A percentile compares a stretch with the other conserved stretches of the same genome.
Evolutionary conservation across 768 basidiomycete genomes (phyloP).

Genomic region (Kondoa malvinella): DNA sequence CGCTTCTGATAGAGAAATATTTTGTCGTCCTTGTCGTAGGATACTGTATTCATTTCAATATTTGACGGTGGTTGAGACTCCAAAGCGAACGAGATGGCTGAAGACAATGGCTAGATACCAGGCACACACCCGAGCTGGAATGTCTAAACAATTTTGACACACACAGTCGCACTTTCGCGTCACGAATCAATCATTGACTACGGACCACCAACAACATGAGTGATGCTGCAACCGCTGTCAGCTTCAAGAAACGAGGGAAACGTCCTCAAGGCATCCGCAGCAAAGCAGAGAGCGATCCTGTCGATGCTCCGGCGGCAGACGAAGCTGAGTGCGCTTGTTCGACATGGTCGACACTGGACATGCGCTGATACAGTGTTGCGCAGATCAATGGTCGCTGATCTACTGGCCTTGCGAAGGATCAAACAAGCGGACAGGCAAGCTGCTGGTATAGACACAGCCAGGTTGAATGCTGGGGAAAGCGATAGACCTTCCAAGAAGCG

Average conservation of each 20-base stretch:
- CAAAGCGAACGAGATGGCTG: no score
- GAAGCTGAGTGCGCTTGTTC: neutral
- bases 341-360: neutral
- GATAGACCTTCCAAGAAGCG: slow-evolving; percentile 47
- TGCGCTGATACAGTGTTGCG: neutral
- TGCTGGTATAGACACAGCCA: slow-evolving; percentile 63
- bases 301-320: neutral
- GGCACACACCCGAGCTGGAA: no score
- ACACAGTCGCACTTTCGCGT: no score
- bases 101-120: no score
- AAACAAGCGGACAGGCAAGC: slow-evolving; percentile 43
- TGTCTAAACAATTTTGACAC: no score
- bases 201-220: no score
- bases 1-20: no score
- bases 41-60: no score
- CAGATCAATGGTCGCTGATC: slow-evolving; percentile 45
- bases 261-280: neutral
- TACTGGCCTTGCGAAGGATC: slow-evolving; percentile 66
- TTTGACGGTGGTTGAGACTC: no score
- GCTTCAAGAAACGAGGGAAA: neutral
- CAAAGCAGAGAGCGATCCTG: neutral
- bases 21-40: no score
- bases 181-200: no score
- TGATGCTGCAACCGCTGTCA: no score
- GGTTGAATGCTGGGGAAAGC: slow-evolving; percentile 65